A percentile compares a stretch with the other conserved stretches of the same genome.
Evolutionary conservation across 805 yeast species (phyloP).

Genomic region (Saturnispora saitoi): DNA sequence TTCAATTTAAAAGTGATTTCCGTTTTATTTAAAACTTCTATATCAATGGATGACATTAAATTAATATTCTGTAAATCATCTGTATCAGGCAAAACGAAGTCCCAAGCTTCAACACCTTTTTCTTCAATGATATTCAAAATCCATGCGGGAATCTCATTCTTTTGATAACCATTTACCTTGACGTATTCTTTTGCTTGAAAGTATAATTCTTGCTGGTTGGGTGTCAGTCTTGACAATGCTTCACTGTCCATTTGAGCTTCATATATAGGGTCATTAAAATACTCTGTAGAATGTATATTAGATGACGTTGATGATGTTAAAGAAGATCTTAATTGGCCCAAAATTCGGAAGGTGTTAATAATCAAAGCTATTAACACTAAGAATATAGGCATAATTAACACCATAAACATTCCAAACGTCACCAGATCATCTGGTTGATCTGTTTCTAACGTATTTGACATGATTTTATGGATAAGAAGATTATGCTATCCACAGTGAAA

Average conservation of each 20-base stretch:
- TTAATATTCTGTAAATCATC: conserved; percentile 3
- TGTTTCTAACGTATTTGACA: background rate
- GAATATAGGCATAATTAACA: conserved; percentile 1
- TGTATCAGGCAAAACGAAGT: conserved; percentile 35
- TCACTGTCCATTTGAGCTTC: conserved; percentile 51
- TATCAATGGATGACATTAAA: conserved; percentile 36
- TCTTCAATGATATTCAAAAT: conserved; percentile 69
- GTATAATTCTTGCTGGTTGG: conserved; percentile 61
- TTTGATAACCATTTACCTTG: conserved; percentile 33
- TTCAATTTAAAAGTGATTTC: conserved; percentile 41
- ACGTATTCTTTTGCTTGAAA: conserved; percentile 54
- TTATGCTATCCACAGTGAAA: background rate
- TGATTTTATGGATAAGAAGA: background rate
- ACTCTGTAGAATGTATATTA: background rate
- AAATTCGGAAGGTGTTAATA: background rate
- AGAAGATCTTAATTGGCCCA: background rate
- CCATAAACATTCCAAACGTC: background rate
- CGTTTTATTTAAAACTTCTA: conserved; percentile 54
- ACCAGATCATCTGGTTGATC: background rate
- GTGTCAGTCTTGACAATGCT: conserved; percentile 51
- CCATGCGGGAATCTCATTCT: conserved; percentile 33
- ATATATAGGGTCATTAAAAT: conserved; percentile 50
- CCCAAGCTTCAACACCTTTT: conserved; percentile 87
- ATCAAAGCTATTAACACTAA: background rate
- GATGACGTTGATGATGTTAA: background rate